phyloP scores from a whole-genome alignment of 2,329 filamentous ascomycete genomes.

The Penicillium capsulatum region DNA sequence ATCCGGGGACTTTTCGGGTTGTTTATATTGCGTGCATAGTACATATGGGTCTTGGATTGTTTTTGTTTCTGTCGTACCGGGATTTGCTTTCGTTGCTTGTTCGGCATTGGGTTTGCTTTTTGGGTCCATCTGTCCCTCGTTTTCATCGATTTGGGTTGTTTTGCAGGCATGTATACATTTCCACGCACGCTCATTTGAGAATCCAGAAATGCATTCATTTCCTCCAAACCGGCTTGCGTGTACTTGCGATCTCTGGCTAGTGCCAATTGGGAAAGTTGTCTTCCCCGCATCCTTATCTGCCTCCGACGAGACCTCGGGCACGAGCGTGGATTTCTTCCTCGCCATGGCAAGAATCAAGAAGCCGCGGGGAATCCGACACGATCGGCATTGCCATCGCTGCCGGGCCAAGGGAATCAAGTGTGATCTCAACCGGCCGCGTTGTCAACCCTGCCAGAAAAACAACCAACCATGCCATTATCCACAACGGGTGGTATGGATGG shows the following conservation, averaged over 20 bases:
- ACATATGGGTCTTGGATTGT: not conserved
- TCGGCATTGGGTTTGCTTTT: too few relatives aligned
- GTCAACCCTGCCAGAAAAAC: constrained; percentile 22
- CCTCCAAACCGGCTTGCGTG: not conserved
- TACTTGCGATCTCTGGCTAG: constrained; percentile 3
- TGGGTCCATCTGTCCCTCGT: not conserved
- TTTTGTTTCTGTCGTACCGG: not conserved
- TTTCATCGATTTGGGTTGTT: not conserved
- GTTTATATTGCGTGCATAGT: not conserved
- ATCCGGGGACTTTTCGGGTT: not conserved
- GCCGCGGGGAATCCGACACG: constrained; percentile 29
- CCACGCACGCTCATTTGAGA: too few relatives aligned
- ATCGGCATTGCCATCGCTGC: constrained; percentile 28
- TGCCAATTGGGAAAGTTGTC: constrained; percentile 6
- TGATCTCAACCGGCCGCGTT: constrained; percentile 29
- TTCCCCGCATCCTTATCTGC: constrained; percentile 17
- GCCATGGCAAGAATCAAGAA: constrained; percentile 19
- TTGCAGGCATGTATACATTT: too few relatives aligned
- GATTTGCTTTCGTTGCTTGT: too few relatives aligned
- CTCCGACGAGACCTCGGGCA: too few relatives aligned
- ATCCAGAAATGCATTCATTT: not conserved
- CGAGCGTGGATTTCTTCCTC: not conserved
- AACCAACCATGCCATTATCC: constrained; percentile 24
- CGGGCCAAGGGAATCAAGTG: constrained; percentile 26
- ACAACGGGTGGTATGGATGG: constrained; percentile 26